Evolutionary conservation across 495 filamentous ascomycete species (phyloP).

Genomic region (Penicillium roqueforti): DNA sequence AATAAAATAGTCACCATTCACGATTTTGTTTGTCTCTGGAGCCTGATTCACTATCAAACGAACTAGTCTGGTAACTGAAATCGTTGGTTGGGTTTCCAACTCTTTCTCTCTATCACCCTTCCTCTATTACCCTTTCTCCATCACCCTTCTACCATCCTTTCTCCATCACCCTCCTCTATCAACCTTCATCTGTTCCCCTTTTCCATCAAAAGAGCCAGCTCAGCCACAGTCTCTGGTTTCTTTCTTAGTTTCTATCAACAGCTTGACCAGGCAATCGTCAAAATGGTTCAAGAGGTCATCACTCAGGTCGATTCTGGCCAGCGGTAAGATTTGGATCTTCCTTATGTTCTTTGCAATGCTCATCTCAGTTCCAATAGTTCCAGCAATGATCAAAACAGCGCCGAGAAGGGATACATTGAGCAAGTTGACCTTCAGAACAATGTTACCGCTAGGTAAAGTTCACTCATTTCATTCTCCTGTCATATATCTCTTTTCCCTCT

Average conservation of each 20-base stretch:
- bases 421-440: slow-evolving; percentile 51
- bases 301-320: not conserved
- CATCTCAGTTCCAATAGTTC: slow-evolving; percentile 10
- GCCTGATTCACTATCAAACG: not conserved
- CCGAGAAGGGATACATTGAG: slow-evolving; percentile 33
- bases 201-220: not conserved
- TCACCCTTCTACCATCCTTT: too few species aligned
- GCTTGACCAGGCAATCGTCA: not conserved
- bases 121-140: not conserved
- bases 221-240: not conserved
- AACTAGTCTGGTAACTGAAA: not conserved
- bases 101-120: not conserved
- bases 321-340: not conserved
- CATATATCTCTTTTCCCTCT: not conserved
- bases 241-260: not conserved
- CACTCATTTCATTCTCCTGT: not conserved
- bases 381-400: slow-evolving; percentile 19
- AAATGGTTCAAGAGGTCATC: slow-evolving; percentile 14
- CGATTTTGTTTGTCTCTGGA: not conserved
- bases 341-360: not conserved
- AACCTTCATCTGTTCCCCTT: not conserved
- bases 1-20: not conserved
- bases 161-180: not conserved
- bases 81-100: not conserved
- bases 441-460: slow-evolving; percentile 44